Percentiles rank a stretch among this genome's conserved stretches.
Conservation (phyloP, 306 rosid species). For the Glycyrrhiza uralensis region DNA sequence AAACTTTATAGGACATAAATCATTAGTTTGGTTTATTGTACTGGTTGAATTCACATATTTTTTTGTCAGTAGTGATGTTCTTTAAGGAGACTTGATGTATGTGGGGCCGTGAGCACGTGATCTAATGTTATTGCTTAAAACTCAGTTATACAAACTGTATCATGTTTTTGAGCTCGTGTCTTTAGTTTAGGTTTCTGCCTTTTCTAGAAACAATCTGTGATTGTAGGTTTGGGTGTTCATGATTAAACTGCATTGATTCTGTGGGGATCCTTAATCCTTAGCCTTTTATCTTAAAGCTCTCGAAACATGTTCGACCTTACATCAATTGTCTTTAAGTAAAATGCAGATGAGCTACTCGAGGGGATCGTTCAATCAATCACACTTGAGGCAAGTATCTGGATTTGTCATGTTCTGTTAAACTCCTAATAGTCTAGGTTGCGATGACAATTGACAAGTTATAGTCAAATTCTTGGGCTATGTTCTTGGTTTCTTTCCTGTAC, state of each 20-base stretch:
- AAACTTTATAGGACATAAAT: not conserved
- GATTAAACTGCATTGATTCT: not conserved
- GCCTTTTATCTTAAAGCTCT: not conserved
- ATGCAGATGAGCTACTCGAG: not conserved
- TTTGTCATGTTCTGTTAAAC: not conserved
- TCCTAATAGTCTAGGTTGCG: not conserved
- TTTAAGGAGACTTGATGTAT: not conserved
- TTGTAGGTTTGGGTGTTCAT: not conserved
- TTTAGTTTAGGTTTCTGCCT: constrained; percentile 8
- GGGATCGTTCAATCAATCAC: not conserved
- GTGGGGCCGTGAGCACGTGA: not conserved
- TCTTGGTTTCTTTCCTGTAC: not conserved
- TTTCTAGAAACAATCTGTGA: not conserved
- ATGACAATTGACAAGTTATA: not conserved
- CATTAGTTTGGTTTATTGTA: not conserved
- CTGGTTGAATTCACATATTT: not conserved
- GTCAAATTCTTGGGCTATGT: not conserved
- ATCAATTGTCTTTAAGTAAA: not conserved
- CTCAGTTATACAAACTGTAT: not conserved
- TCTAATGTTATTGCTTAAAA: constrained; percentile 1
- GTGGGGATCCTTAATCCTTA: not conserved
- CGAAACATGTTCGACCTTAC: not conserved
- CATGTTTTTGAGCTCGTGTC: not conserved
- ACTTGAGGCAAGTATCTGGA: constrained; percentile 1
- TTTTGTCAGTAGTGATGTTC: not conserved